Conservation (phyloP, 2,329 filamentous ascomycete species). For the Colletotrichum sp. region DNA sequence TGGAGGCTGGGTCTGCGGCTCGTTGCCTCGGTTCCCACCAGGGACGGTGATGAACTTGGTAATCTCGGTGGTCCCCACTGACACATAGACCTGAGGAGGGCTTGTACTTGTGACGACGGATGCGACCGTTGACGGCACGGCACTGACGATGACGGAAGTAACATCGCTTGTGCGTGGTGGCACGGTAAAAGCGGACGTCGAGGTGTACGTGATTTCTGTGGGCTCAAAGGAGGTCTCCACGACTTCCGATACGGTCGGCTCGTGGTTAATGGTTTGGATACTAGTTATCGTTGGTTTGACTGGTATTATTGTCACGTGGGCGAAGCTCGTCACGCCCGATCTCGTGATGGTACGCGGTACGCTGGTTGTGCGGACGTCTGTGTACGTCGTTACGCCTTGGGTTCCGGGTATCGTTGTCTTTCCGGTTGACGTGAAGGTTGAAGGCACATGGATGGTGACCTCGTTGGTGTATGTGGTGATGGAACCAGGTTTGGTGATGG, state of each 20-base stretch:
- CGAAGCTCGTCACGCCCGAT: background rate
- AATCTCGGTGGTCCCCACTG: constrained; percentile 26
- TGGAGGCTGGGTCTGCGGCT: constrained; percentile 1
- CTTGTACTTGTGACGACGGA: background rate
- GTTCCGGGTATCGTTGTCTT: background rate
- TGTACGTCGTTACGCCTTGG: background rate
- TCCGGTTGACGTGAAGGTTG: background rate
- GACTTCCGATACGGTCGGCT: background rate
- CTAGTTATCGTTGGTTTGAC: background rate
- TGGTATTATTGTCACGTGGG: background rate
- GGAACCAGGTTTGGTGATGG: background rate
- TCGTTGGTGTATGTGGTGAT: background rate
- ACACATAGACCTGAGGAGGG: constrained; percentile 3
- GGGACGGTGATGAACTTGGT: constrained; percentile 22
- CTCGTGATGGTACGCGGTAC: background rate
- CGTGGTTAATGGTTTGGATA: background rate
- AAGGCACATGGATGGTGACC: background rate
- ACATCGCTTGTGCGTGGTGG: background rate
- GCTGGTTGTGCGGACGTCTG: background rate
- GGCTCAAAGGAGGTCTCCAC: background rate
- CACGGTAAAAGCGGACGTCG: background rate
- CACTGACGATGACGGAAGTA: background rate
- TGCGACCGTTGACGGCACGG: background rate
- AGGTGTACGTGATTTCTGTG: background rate
- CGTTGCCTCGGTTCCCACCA: background rate